Evolutionary conservation across 139 green algal species (phyloP).

Genomic region (Tetradesmus lagerheimii): DNA sequence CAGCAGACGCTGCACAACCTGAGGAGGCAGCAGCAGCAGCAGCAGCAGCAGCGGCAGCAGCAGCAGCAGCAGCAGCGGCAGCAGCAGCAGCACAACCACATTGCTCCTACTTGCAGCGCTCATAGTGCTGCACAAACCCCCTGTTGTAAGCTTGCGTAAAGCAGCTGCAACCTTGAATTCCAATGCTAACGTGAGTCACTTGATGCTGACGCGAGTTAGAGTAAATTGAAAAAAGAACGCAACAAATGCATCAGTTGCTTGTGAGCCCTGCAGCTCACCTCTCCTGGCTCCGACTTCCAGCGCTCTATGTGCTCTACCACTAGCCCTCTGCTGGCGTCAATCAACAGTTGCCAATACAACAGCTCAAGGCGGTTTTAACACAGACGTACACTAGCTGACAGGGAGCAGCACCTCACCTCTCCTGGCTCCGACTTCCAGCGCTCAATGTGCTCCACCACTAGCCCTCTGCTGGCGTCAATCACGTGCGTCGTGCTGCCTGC

Average conservation of each 20-base stretch:
- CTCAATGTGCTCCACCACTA: slow-evolving; percentile 80
- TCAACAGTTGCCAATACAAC: too few relatives aligned
- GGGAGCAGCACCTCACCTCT: slow-evolving; percentile 57
- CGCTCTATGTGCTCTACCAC: slow-evolving; percentile 79
- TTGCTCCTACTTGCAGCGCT: slow-evolving; percentile 73
- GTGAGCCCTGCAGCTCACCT: too few relatives aligned
- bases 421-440: slow-evolving; percentile 72
- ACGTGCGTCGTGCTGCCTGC: slow-evolving; percentile 74
- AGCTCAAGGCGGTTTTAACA: too few relatives aligned
- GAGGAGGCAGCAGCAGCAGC: neutral
- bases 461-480: slow-evolving; percentile 66
- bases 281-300: slow-evolving; percentile 72
- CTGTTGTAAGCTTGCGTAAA: slow-evolving; percentile 68
- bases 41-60: neutral
- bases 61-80: neutral
- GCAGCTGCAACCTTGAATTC: too few relatives aligned
- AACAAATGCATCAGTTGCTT: too few relatives aligned
- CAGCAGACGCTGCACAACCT: slow-evolving; percentile 33
- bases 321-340: slow-evolving; percentile 62
- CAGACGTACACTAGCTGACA: neutral
- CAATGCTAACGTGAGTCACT: too few relatives aligned
- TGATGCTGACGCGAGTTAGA: neutral
- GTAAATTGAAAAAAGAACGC: too few relatives aligned
- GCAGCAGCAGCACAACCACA: too few relatives aligned
- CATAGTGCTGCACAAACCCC: slow-evolving; percentile 74